Percentiles rank a stretch among this genome's conserved stretches.
Evolutionary conservation across 1,139 yeast genomes (phyloP).

Genomic region (Candida frijolesensis): DNA sequence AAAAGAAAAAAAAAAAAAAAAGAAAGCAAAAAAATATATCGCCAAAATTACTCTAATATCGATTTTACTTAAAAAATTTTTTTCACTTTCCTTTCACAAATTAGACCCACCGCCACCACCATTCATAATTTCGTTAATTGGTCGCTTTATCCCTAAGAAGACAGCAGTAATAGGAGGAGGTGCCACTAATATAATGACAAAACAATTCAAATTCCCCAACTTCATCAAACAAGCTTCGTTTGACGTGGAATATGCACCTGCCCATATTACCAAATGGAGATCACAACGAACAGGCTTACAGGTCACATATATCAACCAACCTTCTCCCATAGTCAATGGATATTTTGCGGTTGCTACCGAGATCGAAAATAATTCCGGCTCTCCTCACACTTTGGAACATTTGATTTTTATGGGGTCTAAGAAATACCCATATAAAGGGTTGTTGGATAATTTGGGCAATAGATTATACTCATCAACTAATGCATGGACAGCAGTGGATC

Average conservation of each 20-base stretch:
- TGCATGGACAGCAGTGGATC: conserved; percentile 98
- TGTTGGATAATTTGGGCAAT: conserved; percentile 85
- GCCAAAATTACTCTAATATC: too few species aligned
- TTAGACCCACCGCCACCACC: background rate
- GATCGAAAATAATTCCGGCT: conserved; percentile 81
- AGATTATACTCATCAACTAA: conserved; percentile 84
- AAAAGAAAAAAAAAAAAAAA: too few species aligned
- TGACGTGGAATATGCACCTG: conserved; percentile 64
- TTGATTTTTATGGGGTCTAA: conserved; percentile 92
- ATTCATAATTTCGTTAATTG: conserved; percentile 5
- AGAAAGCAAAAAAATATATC: too few species aligned
- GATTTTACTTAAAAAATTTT: too few species aligned
- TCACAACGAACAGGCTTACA: conserved; percentile 82
- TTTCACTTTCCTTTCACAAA: too few species aligned
- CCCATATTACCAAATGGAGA: conserved; percentile 68
- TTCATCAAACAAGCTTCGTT: conserved; percentile 53
- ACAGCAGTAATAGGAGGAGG: background rate
- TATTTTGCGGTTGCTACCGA: conserved; percentile 96
- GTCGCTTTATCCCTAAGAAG: background rate
- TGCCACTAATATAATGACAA: conserved; percentile 12
- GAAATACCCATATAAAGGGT: conserved; percentile 87
- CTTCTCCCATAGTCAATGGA: conserved; percentile 90
- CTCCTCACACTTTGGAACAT: conserved; percentile 96
- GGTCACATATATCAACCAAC: conserved; percentile 72
- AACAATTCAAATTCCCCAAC: conserved; percentile 7